These are phyloP conservation scores for Auxenochlorella protothecoides DNA, from an alignment of 139 green algal genomes.

Conservation along the genomic window DNA sequence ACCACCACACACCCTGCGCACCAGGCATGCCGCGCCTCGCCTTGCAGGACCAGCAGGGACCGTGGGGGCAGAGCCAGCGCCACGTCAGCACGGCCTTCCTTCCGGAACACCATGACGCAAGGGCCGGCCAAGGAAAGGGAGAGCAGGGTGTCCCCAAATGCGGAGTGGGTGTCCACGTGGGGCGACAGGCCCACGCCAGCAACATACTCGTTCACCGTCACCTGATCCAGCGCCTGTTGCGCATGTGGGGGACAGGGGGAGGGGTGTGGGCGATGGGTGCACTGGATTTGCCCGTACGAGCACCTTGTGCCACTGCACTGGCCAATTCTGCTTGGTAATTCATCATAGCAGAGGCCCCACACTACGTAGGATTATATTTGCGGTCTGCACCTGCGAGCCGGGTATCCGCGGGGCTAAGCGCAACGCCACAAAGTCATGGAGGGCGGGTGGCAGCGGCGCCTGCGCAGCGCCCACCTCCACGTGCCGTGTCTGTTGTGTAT, in stretches of 20 bases:
- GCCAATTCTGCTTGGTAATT: too few species aligned
- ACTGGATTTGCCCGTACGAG: too few species aligned
- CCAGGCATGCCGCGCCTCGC: conserved; percentile 77
- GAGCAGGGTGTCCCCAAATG: conserved; percentile 76
- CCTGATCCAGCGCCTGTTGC: conserved; percentile 36
- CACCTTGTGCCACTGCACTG: too few species aligned
- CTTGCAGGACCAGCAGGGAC: conserved; percentile 78
- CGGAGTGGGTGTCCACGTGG: conserved; percentile 92
- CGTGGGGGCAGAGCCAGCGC: conserved; percentile 62
- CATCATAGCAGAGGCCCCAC: too few species aligned
- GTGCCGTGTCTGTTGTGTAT: not conserved
- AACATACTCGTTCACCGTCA: conserved; percentile 92
- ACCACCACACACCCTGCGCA: not conserved
- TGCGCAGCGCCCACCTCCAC: not conserved
- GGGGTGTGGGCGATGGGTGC: too few species aligned
- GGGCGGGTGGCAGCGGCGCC: conserved; percentile 5
- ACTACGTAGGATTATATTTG: too few species aligned
- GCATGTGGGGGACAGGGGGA: too few species aligned
- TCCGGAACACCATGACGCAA: conserved; percentile 80
- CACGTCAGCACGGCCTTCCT: conserved; percentile 9
- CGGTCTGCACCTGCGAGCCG: too few species aligned
- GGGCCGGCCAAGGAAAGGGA: conserved; percentile 67
- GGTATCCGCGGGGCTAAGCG: too few species aligned
- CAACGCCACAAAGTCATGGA: too few species aligned
- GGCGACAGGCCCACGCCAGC: conserved; percentile 79